Conservation (phyloP, 2,329 filamentous ascomycete species). For the Diaporthe eres region DNA sequence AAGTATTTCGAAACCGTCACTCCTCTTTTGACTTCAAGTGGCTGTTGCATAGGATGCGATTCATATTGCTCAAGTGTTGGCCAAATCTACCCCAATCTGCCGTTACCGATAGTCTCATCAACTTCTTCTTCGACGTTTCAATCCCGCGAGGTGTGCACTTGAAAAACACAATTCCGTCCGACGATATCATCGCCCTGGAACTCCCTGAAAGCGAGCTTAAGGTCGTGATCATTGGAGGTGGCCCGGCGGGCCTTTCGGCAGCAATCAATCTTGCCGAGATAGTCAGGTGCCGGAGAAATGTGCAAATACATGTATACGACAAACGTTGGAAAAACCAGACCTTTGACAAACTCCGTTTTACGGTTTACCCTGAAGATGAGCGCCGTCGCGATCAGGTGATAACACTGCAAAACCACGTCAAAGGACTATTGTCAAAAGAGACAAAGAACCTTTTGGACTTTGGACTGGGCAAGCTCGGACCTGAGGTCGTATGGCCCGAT, state of each 20-base stretch:
- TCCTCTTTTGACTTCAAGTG: constrained; percentile 49
- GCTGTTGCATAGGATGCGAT: constrained; percentile 52
- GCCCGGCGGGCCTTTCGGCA: constrained; percentile 51
- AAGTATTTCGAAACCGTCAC: constrained; percentile 50
- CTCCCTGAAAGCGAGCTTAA: constrained; percentile 49
- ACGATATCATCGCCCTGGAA: constrained; percentile 44
- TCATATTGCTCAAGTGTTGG: constrained; percentile 51
- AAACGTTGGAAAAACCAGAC: constrained; percentile 49
- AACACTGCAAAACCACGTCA: constrained; percentile 54
- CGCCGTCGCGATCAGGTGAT: constrained; percentile 54
- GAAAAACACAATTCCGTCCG: constrained; percentile 44
- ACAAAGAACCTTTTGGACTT: constrained; percentile 43
- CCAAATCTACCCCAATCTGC: constrained; percentile 45
- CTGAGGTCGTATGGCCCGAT: constrained; percentile 54
- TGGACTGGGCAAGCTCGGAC: constrained; percentile 51
- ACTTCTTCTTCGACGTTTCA: constrained; percentile 55
- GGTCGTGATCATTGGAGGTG: constrained; percentile 52
- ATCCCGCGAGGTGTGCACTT: constrained; percentile 47
- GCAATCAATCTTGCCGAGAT: constrained; percentile 52
- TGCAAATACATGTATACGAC: constrained; percentile 55
- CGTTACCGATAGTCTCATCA: constrained; percentile 46
- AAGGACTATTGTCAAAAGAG: constrained; percentile 47
- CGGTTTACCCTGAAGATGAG: constrained; percentile 49
- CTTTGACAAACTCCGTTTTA: constrained; percentile 39
- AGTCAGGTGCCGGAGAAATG: constrained; percentile 48